Evolutionary conservation across 768 basidiomycete species (phyloP), one percentile per base, ranked within the genome.

Genomic region (Cystobasidiopsis lactophilus): DNA sequence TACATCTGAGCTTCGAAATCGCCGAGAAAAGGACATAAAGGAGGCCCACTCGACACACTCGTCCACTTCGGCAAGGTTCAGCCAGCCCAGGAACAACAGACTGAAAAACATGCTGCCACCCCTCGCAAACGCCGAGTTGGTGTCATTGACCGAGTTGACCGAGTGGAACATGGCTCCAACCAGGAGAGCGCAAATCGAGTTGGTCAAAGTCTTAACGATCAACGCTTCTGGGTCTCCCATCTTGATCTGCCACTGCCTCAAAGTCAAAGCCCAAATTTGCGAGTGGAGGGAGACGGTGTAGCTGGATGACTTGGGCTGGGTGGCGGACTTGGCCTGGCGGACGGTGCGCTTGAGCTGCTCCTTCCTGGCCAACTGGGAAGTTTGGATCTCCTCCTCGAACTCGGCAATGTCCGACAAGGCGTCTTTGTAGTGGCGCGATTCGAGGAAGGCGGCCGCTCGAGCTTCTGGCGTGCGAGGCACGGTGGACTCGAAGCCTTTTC

Each of bases 331-430:
- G 19, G 19, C 41, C 27, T 43, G 41, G 10, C 41, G 41, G 13
- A 43, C 41, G 27, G 41, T 43, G 19, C 27, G 19, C 41, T 43
- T 43, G 13, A 43, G 41, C 41, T 43, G 41, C 19, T 43, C 41
- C 27, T 43, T 43, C 9, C n/a, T n/a, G n/a, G n/a, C n/a, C n/a
- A n/a, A n/a, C n/a, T n/a, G n/a, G n/a, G n/a, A 43, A 19, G 23
- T 43, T 43, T 24, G 41, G 19, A 43, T 43, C 41, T 63, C 85
- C 82, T 2, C 83, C 84, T 56, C 74, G 75, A 56, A 79, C 73
- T 3, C 82, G 81, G 23, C 86, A 74, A 35, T 75, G 71, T 7
- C 78, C 71, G 40, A 84, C 68, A 68, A 85, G 82, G 2, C 65
- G 64, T 64, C 60, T 61, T 65, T 41, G 67, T 66, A 27, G 50